Percentiles rank a stretch among this genome's conserved stretches.
phyloP scores from a whole-genome alignment of 1,139 yeast genomes.

The Petasospora fabianii region DNA sequence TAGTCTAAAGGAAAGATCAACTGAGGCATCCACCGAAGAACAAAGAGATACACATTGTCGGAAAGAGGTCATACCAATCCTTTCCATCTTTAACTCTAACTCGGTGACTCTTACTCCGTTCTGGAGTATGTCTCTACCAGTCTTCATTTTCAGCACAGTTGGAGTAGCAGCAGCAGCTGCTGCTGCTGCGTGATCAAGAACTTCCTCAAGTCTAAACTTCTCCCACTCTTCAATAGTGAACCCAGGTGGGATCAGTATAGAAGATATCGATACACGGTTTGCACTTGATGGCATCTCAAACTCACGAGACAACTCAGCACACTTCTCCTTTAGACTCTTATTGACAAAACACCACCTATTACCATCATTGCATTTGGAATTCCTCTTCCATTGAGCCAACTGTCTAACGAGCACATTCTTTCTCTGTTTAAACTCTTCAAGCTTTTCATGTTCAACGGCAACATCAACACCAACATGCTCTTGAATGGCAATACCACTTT shows the following conservation, averaged over 20 bases:
- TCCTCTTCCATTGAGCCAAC: constrained; percentile 11
- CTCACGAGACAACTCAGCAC: neutral
- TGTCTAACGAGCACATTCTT: constrained; percentile 11
- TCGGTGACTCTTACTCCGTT: neutral
- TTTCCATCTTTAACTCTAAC: constrained; percentile 11
- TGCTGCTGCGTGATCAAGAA: neutral
- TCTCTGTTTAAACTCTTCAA: constrained; percentile 1
- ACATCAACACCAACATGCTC: constrained; percentile 8
- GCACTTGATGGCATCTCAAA: neutral
- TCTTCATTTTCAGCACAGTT: constrained; percentile 1
- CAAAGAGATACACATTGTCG: neutral
- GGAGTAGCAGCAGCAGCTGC: neutral
- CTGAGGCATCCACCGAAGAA: neutral
- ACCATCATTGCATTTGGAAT: neutral
- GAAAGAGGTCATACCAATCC: constrained; percentile 14
- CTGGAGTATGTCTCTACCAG: constrained; percentile 7
- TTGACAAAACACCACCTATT: constrained; percentile 13
- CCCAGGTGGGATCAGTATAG: no score
- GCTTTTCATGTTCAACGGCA: constrained; percentile 7
- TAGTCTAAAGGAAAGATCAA: constrained; percentile 6
- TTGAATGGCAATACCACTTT: constrained; percentile 18
- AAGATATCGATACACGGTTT: constrained; percentile 1
- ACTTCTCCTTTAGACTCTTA: constrained; percentile 1
- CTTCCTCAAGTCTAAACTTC: constrained; percentile 8
- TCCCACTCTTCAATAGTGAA: constrained; percentile 16